Evolutionary conservation across 2,329 filamentous ascomycete species (phyloP).

Genomic region (Teratosphaeria viscida): DNA sequence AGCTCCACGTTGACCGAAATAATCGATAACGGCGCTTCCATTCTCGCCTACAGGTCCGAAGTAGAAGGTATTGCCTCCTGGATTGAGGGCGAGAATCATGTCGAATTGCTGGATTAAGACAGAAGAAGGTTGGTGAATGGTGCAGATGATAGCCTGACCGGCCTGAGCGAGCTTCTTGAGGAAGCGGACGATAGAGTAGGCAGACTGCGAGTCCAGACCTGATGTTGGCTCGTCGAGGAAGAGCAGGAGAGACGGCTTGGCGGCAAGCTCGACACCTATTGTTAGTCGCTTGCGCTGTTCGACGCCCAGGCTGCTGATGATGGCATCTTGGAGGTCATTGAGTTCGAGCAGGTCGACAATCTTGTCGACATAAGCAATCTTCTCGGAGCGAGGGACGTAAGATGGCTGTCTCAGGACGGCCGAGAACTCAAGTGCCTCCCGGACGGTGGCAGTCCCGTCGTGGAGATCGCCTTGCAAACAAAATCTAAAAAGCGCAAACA

Average conservation of each 20-base stretch:
- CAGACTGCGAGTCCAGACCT: constrained; percentile 59
- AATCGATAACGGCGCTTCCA: constrained; percentile 53
- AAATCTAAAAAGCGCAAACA: constrained; percentile 29
- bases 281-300: constrained; percentile 63
- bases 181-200: constrained; percentile 58
- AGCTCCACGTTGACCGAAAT: constrained; percentile 57
- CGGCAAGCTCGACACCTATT: constrained; percentile 63
- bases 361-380: constrained; percentile 55
- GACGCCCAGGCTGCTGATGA: constrained; percentile 54
- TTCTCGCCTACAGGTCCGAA: constrained; percentile 63
- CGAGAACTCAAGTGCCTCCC: constrained; percentile 60
- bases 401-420: constrained; percentile 53
- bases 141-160: constrained; percentile 63
- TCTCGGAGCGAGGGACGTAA: constrained; percentile 46
- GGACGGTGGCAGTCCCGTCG: constrained; percentile 55
- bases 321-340: constrained; percentile 54
- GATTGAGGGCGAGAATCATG: constrained; percentile 60
- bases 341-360: constrained; percentile 58
- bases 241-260: constrained; percentile 55
- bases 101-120: constrained; percentile 63
- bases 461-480: constrained; percentile 65
- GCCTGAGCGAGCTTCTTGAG: constrained; percentile 56
- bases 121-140: constrained; percentile 62
- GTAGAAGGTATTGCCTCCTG: constrained; percentile 61
- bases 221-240: constrained; percentile 66